Conservation (phyloP, 371 early-diverging fungal species). For the Mucor saturninus region DNA sequence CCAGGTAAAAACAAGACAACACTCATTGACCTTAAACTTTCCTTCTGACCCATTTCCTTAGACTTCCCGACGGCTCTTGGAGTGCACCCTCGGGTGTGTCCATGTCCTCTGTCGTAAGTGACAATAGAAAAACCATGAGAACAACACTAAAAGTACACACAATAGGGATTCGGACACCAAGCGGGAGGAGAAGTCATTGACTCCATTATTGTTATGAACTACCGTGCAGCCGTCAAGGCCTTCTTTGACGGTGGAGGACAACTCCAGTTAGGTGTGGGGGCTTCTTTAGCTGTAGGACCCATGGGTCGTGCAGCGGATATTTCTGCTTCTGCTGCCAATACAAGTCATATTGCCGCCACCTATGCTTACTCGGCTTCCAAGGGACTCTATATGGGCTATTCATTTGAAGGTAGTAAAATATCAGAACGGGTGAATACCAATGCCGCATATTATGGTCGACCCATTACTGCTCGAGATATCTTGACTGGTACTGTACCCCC, state of each 20-base stretch:
- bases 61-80: slow-evolving; percentile 49
- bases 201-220: slow-evolving; percentile 50
- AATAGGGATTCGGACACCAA: slow-evolving; percentile 44
- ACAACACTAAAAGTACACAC: neutral
- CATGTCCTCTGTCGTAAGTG: slow-evolving; percentile 40
- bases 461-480: slow-evolving; percentile 40
- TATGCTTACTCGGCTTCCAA: slow-evolving; percentile 49
- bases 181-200: slow-evolving; percentile 46
- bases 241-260: slow-evolving; percentile 51
- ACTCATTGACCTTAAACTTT: neutral
- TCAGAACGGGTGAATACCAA: slow-evolving; percentile 47
- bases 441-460: slow-evolving; percentile 41
- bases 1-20: slow-evolving; percentile 28
- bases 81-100: slow-evolving; percentile 52
- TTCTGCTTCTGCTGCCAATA: slow-evolving; percentile 32
- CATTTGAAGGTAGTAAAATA: slow-evolving; percentile 46
- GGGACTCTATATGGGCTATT: slow-evolving; percentile 44
- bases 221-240: slow-evolving; percentile 46
- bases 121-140: neutral
- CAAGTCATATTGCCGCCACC: slow-evolving; percentile 42
- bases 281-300: slow-evolving; percentile 44
- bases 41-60: neutral
- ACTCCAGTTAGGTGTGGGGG: slow-evolving; percentile 41
- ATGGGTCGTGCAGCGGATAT: slow-evolving; percentile 40
- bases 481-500: slow-evolving; percentile 33